A percentile compares a stretch with the other conserved stretches of the same genome.
These are phyloP conservation scores for Pyricularia sp. DNA, from an alignment of 2,329 filamentous ascomycete genomes.

Conservation along the genomic window DNA sequence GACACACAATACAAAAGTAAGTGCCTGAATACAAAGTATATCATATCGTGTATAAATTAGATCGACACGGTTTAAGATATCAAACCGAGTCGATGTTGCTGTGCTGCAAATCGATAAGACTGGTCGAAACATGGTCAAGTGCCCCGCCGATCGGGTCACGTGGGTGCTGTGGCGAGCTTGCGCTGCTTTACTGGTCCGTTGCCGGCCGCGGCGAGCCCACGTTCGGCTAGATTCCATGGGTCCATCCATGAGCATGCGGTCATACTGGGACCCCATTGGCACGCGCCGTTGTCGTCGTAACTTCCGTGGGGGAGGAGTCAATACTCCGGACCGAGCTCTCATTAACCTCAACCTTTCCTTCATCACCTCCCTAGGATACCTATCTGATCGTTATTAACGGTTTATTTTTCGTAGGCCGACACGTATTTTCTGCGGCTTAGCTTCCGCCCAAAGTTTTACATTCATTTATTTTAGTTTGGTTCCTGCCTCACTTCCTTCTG, in stretches of 20 bases:
- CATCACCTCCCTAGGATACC: neutral
- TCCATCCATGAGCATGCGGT: neutral
- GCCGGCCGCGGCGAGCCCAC: neutral
- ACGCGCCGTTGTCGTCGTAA: constrained; percentile 3
- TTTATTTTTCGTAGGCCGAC: neutral
- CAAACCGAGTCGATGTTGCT: neutral
- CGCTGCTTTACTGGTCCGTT: neutral
- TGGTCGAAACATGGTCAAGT: neutral
- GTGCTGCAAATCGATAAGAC: neutral
- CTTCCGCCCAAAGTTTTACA: neutral
- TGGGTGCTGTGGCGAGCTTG: neutral
- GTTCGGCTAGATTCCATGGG: neutral
- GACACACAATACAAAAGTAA: neutral
- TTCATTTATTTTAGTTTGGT: neutral
- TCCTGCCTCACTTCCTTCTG: neutral
- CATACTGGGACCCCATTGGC: constrained; percentile 1
- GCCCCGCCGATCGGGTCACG: neutral
- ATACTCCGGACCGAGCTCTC: neutral
- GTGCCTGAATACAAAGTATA: neutral
- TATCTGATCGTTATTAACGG: neutral
- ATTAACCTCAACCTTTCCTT: neutral
- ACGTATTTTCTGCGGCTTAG: neutral
- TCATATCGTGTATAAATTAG: too few species aligned
- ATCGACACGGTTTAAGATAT: too few species aligned
- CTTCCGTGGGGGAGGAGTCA: neutral